Evolutionary conservation across 129 eudicot genomes (phyloP), one percentile per base, ranked within the genome.

Genomic region (Flaveria trinervia): DNA sequence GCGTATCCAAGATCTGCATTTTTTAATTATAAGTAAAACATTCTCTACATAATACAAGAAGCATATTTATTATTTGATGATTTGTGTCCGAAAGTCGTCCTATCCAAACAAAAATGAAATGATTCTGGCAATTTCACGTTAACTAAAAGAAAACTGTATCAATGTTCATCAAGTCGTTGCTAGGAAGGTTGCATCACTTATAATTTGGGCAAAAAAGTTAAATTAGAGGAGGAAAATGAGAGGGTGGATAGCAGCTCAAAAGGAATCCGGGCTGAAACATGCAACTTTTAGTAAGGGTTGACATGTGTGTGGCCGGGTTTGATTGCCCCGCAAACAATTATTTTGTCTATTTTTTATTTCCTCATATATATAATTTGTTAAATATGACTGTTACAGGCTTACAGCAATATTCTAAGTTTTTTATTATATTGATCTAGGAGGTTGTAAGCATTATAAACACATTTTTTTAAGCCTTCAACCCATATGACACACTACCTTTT

Each of bases 1-100:
- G 98, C 9, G 98, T 93, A 23, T 93, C 98, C 89, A 93, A 84
- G 23, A 93, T 93, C 98, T 93, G 92, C 81, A 77, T 5, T 30
- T 46, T 14, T 20, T 65, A 39, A 50, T 51, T 14, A 14, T 2
- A 57, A 15, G 65, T 16, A 26, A 56, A 1, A 72, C 7, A 30
- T 71, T 10, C 12, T 41, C 8, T 4, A 11, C 43, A 2, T 28
- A 1, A 30, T 65, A 30, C 18, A 11, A 30, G 54, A 49, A 30
- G 22, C 6, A 26, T 14, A 14, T 7, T 30, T 33, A 20, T 2
- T 49, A 49, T 49, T 65, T 65, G 13, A 65, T 41, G 17, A 65
- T 10, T 10, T 67, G 39, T 60, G 8, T 60, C 39, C 13, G 0
- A 9, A 2, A 8, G 62, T 56, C 5, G 5, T 55, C 26, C 12